Evolutionary conservation across 2,329 filamentous ascomycete genomes (phyloP).

Genomic region (Ramularia endophylla): DNA sequence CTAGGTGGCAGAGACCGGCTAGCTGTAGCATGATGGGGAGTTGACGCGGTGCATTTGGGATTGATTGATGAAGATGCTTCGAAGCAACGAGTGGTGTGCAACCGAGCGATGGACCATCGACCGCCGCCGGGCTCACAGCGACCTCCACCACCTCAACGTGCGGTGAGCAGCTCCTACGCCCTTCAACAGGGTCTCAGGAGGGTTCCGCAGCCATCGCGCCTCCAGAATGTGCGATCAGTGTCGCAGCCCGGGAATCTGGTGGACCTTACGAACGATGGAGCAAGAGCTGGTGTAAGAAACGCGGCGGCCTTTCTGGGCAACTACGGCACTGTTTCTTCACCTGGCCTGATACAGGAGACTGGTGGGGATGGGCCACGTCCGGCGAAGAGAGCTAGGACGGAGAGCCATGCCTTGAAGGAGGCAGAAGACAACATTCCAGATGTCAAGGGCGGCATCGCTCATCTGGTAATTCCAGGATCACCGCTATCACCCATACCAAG

Average conservation of each 20-base stretch:
- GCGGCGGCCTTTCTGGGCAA: slow-evolving; percentile 17
- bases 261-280: slow-evolving; percentile 21
- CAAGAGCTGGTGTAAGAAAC: slow-evolving; percentile 12
- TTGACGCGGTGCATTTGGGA: too few relatives aligned
- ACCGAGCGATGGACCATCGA: slow-evolving; percentile 26
- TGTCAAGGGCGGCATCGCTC: slow-evolving; percentile 10
- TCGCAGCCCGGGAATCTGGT: slow-evolving; percentile 24
- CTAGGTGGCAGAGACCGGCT: too few relatives aligned
- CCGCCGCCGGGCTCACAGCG: slow-evolving; percentile 17
- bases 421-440: slow-evolving; percentile 4
- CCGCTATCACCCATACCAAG: slow-evolving; percentile 20
- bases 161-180: slow-evolving; percentile 22
- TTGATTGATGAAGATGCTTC: slow-evolving; percentile 18
- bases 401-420: slow-evolving; percentile 8
- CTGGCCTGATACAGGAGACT: slow-evolving; percentile 14
- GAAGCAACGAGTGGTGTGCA: slow-evolving; percentile 10
- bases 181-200: slow-evolving; percentile 18
- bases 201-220: slow-evolving; percentile 26
- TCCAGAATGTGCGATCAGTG: slow-evolving; percentile 28
- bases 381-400: slow-evolving; percentile 24
- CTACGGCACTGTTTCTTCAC: slow-evolving; percentile 15
- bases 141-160: slow-evolving; percentile 23
- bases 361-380: slow-evolving; percentile 16
- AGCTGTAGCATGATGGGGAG: too few relatives aligned
- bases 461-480: slow-evolving; percentile 16